Evolutionary conservation across 2,329 filamentous ascomycete species (phyloP).

Genomic region (Nothophaeocryptopus gaeumannii): DNA sequence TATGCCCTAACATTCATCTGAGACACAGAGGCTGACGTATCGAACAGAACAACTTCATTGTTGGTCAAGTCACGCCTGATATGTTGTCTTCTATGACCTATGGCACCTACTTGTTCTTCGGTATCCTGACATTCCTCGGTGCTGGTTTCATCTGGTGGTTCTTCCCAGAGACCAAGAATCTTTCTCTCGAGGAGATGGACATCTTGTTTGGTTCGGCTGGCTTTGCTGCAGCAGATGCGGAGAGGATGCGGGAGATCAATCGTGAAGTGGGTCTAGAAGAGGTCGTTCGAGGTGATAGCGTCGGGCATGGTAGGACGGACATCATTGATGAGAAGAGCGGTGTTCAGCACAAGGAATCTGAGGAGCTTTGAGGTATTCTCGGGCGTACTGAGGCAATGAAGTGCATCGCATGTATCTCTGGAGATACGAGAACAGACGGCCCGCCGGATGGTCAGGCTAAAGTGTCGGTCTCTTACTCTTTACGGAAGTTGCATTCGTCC

Average conservation of each 20-base stretch:
- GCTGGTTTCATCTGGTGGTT: constrained; percentile 55
- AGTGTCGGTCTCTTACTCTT: too few species aligned
- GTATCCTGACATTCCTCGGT: constrained; percentile 61
- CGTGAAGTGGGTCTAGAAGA: constrained; percentile 62
- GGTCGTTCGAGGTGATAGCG: constrained; percentile 23
- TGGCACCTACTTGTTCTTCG: constrained; percentile 71
- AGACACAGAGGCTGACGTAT: not conserved
- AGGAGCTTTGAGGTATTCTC: constrained; percentile 1
- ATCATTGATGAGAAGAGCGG: constrained; percentile 20
- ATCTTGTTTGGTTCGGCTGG: constrained; percentile 50
- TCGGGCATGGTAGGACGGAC: constrained; percentile 6
- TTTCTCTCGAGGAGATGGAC: constrained; percentile 46
- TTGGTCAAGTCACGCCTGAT: constrained; percentile 64
- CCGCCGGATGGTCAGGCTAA: too few species aligned
- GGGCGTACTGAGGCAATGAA: too few species aligned
- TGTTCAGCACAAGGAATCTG: constrained; percentile 14
- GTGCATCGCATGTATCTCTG: too few species aligned
- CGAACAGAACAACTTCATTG: constrained; percentile 53
- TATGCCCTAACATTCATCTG: not conserved
- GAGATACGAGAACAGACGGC: too few species aligned
- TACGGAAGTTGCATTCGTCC: too few species aligned
- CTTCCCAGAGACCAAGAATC: constrained; percentile 54
- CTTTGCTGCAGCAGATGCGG: constrained; percentile 63
- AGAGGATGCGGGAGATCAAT: constrained; percentile 72
- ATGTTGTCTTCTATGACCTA: constrained; percentile 64